Evolutionary conservation across 1,139 yeast species (phyloP).

Genomic region (Yamadazyma triangularis): DNA sequence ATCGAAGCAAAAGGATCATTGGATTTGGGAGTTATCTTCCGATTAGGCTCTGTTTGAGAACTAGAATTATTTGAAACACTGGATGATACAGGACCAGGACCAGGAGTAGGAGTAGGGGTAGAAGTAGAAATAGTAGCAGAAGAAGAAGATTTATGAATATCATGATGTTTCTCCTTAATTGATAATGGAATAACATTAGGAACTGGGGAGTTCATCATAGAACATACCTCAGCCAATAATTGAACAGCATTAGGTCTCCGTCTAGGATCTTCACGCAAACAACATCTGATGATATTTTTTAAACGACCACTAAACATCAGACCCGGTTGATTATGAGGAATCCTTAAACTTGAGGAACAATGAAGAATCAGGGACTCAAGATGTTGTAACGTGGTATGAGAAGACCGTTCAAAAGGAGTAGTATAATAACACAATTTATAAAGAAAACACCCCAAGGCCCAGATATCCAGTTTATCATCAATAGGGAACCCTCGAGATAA

Average conservation of each 20-base stretch:
- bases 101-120: not conserved
- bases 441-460: constrained; percentile 93
- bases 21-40: constrained; percentile 6
- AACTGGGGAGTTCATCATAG: constrained; percentile 51
- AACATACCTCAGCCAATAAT: constrained; percentile 64
- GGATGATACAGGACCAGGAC: constrained; percentile 1
- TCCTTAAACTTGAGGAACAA: constrained; percentile 28
- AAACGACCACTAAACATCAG: constrained; percentile 39
- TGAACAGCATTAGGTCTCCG: constrained; percentile 71
- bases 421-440: constrained; percentile 91
- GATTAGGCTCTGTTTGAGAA: constrained; percentile 1
- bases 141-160: too few relatives aligned
- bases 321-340: constrained; percentile 36
- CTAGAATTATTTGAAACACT: too few relatives aligned
- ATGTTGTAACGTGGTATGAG: constrained; percentile 32
- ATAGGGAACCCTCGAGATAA: constrained; percentile 78
- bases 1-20: constrained; percentile 37
- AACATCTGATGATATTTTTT: constrained; percentile 55
- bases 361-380: constrained; percentile 37
- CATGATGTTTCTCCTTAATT: constrained; percentile 8
- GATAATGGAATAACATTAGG: constrained; percentile 46
- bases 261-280: constrained; percentile 65
- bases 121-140: too few relatives aligned
- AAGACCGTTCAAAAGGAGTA: constrained; percentile 84
- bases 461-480: constrained; percentile 90